Conservation (phyloP, 2,329 filamentous ascomycete genomes). For the Corynespora cassiicola region DNA sequence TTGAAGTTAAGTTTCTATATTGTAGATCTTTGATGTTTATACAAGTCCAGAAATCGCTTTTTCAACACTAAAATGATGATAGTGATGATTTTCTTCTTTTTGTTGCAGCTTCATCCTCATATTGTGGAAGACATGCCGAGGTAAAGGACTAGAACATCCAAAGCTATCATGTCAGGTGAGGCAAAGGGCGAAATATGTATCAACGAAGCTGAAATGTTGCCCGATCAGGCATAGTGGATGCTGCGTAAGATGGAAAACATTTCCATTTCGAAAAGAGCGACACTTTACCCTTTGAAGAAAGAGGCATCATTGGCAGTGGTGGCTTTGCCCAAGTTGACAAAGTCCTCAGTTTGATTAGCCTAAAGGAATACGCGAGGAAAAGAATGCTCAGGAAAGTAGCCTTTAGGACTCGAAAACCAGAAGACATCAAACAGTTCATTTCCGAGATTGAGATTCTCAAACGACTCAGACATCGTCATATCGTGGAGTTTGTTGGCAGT, state of each 20-base stretch:
- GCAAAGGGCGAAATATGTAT: no score
- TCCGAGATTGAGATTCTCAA: conserved; percentile 37
- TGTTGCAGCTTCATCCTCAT: no score
- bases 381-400: conserved; percentile 19
- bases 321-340: conserved; percentile 30
- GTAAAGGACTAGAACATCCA: no score
- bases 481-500: conserved; percentile 37
- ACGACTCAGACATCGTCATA: conserved; percentile 32
- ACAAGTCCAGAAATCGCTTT: no score
- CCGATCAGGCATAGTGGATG: no score
- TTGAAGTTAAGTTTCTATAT: no score
- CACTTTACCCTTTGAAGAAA: conserved; percentile 21
- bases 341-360: conserved; percentile 26
- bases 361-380: conserved; percentile 35
- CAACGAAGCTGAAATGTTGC: no score
- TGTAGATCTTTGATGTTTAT: no score
- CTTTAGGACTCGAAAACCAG: conserved; percentile 11
- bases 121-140: no score
- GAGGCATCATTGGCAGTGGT: conserved; percentile 26
- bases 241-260: conserved; percentile 29
- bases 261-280: conserved; percentile 26
- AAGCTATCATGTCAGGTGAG: no score
- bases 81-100: no score
- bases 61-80: no score
- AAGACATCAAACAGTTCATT: conserved; percentile 29